Evolutionary conservation across 768 basidiomycete genomes (phyloP), one percentile per base, ranked within the genome.

Genomic region (Cyclocybe cylindracea): DNA sequence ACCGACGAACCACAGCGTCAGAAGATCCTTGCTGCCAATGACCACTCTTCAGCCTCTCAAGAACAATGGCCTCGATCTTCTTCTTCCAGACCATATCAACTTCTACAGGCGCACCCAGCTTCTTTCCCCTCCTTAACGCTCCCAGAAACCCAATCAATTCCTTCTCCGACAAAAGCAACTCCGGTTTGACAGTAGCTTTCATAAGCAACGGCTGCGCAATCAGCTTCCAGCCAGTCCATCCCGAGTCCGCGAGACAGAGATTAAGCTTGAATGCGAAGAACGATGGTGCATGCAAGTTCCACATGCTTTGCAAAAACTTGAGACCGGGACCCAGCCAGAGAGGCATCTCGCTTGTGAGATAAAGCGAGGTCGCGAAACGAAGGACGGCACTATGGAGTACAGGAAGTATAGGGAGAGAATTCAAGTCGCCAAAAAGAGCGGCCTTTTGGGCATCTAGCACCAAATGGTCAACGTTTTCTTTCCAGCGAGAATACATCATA

Each of bases 181-280:
- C 73, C 3, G 73, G 67, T 2, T 61, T 65, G 8, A 66, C 44
- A 5, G 79, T 80, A 31, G 72, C 70, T 57, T 80, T 82, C 10
- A 83, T 59, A n/a, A 90, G 61, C 10, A 76, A 66, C 1, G 89
- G 86, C 2, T 86, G 62, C 10, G 79, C 87, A 8, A 91, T 65
- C 32, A 82, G 71, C 63, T 84, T 89, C 89, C 89, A 92, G 2
- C 89, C 91, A 14, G 82, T 82, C 87, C 89, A 93, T 0, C 74
- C 75, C 4, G 85, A 67, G 43, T 86, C 84, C 2, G 84, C 77
- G 6, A 92, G 77, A 4, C 78, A 71, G 0, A 85, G 84, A 29
- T 82, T 77, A 4, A 92, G 67, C 31, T 77, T 75, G 2, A 84
- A 55, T 1, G 78, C 81, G 53, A 88, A 83, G 6, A 51, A 52